phyloP scores from a whole-genome alignment of 1,284 basidiomycete species.

The Ganoderma meredithae region DNA sequence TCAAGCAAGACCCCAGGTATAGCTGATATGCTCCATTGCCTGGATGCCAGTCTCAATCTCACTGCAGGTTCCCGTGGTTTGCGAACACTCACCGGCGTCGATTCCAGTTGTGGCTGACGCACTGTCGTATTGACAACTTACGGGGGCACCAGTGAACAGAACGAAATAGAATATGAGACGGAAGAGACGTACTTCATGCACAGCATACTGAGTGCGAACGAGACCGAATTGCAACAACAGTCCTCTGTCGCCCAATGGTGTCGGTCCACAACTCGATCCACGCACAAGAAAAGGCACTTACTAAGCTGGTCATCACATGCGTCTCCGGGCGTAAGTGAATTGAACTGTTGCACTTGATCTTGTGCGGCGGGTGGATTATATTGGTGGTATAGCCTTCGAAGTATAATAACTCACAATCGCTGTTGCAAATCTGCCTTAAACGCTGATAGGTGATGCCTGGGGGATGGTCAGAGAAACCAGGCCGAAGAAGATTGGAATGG shows the following conservation, averaged over 20 bases:
- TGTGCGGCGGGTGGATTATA: not conserved
- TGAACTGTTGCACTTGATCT: conserved; percentile 28
- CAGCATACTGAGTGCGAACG: conserved; percentile 35
- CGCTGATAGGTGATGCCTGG: conserved; percentile 32
- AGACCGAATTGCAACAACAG: conserved; percentile 33
- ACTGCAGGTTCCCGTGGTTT: not conserved
- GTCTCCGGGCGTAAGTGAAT: conserved; percentile 26
- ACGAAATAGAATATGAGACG: not conserved
- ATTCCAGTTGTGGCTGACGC: conserved; percentile 12
- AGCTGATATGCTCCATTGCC: conserved; percentile 19
- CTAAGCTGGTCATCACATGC: conserved; percentile 31
- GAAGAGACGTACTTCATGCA: conserved; percentile 32
- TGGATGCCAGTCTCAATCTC: not conserved
- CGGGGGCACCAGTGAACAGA: not conserved
- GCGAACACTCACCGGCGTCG: conserved; percentile 26
- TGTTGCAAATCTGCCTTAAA: conserved; percentile 31
- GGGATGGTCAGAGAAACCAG: not conserved
- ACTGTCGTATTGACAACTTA: conserved; percentile 30
- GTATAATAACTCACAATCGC: conserved; percentile 26
- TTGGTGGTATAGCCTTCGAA: not conserved
- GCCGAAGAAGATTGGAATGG: not conserved
- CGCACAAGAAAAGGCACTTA: conserved; percentile 5
- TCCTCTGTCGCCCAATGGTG: conserved; percentile 11
- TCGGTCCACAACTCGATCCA: not conserved
- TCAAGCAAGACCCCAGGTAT: conserved; percentile 14